Evolutionary conservation across 2,329 filamentous ascomycete genomes (phyloP), one percentile per base, ranked within the genome.

Genomic region (Microdochium paspali): DNA sequence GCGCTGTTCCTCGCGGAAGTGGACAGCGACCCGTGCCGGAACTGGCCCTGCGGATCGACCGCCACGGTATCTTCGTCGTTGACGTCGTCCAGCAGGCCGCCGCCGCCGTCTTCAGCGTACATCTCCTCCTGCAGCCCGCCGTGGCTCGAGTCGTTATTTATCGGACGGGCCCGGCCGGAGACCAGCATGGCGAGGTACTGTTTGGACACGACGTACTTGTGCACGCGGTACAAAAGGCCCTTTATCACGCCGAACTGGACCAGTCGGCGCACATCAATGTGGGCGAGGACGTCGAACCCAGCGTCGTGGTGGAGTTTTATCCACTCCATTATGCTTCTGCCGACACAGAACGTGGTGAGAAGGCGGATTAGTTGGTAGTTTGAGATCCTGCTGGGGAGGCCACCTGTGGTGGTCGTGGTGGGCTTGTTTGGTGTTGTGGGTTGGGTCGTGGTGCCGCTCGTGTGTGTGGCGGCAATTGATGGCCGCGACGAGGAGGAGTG

Each of bases 231-330:
- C 23, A 98, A 69, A 55, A 94, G 87, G 15, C 91, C 90, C 67
- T 97, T 97, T 64, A 97, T 95, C 50, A 96, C 79, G 49, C 91
- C 93, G 59, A 97, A 98, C 50, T 95, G 94, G 53, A 97, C 88
- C 53, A 98, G 84, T 24, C 93, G 84, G 12, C 93, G 81, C 47
- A 96, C 81, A 63, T 98, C 93, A 49, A 98, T 82, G 58, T 84
- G 84, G 12, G 77, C 72, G 9, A 96, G 74, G 32, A 86, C 74
- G 49, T 81, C 74, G 51, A 83, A 73, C 1, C 79, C 80, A 43
- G 72, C 69, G 35, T 84, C 79, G 54, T 82, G 77, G 64, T 95
- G 86, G 26, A 83, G 73, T 49, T 86, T 76, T 54, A 93, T 82
- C 88, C 90, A 97, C 62, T 91, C 87, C 60, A 85, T 85, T 12